Evolutionary conservation across 768 basidiomycete genomes (phyloP).

Genomic region (Calvatia gigantea): DNA sequence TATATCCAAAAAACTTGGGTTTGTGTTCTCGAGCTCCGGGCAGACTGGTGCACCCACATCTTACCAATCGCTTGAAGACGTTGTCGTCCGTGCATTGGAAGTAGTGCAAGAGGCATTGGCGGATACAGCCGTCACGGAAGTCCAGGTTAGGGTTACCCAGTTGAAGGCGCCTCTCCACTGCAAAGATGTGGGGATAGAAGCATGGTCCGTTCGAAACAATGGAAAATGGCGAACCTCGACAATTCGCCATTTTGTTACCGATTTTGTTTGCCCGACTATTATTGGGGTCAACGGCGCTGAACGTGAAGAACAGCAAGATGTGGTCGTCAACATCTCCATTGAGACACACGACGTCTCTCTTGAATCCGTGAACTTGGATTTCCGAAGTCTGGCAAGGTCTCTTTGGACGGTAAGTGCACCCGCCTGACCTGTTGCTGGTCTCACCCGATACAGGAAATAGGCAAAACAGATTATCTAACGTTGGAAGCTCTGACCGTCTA

Average conservation of each 20-base stretch:
- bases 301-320: slow-evolving; percentile 57
- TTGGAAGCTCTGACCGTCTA: slow-evolving; percentile 67
- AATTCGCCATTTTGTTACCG: slow-evolving; percentile 26
- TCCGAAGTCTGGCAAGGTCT: slow-evolving; percentile 35
- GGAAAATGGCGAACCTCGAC: slow-evolving; percentile 19
- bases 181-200: slow-evolving; percentile 37
- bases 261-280: slow-evolving; percentile 49
- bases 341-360: slow-evolving; percentile 13
- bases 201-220: slow-evolving; percentile 21
- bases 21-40: slow-evolving; percentile 22
- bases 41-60: slow-evolving; percentile 13
- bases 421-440: background rate
- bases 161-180: slow-evolving; percentile 51
- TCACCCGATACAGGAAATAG: slow-evolving; percentile 8
- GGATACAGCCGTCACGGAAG: slow-evolving; percentile 19
- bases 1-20: slow-evolving; percentile 29
- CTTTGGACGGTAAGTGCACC: slow-evolving; percentile 29
- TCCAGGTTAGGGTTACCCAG: slow-evolving; percentile 41
- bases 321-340: slow-evolving; percentile 42
- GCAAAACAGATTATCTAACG: slow-evolving; percentile 41
- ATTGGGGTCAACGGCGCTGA: slow-evolving; percentile 71
- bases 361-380: slow-evolving; percentile 21
- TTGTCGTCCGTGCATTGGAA: slow-evolving; percentile 39
- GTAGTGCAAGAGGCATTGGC: slow-evolving; percentile 32
- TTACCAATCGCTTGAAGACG: slow-evolving; percentile 43